Conservation (phyloP, 2,329 filamentous ascomycete species). For the Zymoseptoria passerinii region DNA sequence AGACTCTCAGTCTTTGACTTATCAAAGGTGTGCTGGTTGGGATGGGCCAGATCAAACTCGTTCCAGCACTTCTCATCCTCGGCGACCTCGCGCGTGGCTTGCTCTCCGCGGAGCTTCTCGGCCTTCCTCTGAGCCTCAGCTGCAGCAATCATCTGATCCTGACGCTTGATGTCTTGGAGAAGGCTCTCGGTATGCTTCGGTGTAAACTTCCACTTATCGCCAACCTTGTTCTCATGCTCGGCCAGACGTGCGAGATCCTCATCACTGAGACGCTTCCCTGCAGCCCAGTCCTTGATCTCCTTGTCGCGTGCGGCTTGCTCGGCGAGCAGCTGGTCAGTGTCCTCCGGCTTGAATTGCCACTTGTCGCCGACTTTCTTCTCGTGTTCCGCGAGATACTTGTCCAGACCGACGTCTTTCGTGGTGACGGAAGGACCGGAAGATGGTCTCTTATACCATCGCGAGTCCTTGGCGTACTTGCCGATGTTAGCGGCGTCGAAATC, state of each 20-base stretch:
- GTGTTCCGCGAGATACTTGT: slow-evolving; percentile 1
- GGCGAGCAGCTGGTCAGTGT: neutral
- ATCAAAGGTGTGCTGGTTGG: neutral
- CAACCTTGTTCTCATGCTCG: neutral
- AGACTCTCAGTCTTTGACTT: neutral
- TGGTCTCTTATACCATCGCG: slow-evolving; percentile 33
- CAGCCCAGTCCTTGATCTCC: neutral
- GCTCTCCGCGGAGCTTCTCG: neutral
- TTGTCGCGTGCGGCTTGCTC: slow-evolving; percentile 2
- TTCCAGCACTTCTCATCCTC: neutral
- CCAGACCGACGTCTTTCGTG: neutral
- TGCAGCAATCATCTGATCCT: neutral
- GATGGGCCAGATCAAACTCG: neutral
- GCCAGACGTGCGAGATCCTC: neutral
- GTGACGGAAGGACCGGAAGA: slow-evolving; percentile 6
- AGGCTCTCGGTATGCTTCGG: neutral
- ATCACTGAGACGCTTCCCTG: neutral
- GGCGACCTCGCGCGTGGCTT: neutral
- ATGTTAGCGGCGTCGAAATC: slow-evolving; percentile 30
- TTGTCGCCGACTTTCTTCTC: neutral
- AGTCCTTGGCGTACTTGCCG: slow-evolving; percentile 26
- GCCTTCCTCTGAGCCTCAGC: neutral
- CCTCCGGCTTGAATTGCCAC: slow-evolving; percentile 4
- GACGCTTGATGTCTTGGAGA: neutral
- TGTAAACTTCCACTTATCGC: neutral